These are phyloP conservation scores for Cydonia oblonga DNA, from an alignment of 331 rosid species.

Conservation along the genomic window DNA sequence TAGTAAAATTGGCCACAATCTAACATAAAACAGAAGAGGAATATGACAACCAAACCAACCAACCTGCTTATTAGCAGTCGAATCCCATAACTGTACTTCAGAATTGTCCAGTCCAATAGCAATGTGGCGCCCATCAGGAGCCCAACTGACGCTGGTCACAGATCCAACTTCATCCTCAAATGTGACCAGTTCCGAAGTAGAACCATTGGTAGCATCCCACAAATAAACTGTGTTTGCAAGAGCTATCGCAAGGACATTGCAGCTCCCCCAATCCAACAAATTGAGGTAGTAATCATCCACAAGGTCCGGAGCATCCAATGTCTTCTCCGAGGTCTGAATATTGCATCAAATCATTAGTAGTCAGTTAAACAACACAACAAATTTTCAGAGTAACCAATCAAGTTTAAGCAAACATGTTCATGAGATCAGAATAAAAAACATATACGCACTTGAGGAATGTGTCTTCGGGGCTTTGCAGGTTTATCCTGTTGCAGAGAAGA, in stretches of 20 bases:
- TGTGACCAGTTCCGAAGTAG: conserved; percentile 59
- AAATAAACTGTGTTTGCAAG: conserved; percentile 55
- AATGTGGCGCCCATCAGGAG: conserved; percentile 74
- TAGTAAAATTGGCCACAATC: not conserved
- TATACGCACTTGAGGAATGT: conserved; percentile 53
- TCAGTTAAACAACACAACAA: not conserved
- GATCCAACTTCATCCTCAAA: conserved; percentile 73
- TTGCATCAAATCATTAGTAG: not conserved
- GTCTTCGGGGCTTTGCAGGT: conserved; percentile 30
- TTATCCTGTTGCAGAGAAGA: conserved; percentile 25
- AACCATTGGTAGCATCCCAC: conserved; percentile 64
- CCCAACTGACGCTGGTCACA: conserved; percentile 74
- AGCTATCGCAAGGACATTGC: conserved; percentile 62
- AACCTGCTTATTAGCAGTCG: conserved; percentile 37
- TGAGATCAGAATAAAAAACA: not conserved
- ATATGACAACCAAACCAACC: not conserved
- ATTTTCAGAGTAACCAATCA: not conserved
- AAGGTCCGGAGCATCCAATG: conserved; percentile 79
- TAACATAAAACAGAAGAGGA: not conserved
- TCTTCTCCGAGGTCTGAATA: conserved; percentile 65
- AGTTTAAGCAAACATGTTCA: not conserved
- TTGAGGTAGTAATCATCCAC: conserved; percentile 76
- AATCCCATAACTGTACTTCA: conserved; percentile 80
- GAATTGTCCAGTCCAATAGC: conserved; percentile 77
- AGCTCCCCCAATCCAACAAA: conserved; percentile 71